These are phyloP conservation scores for Cladophialophora immunda DNA, from an alignment of 2,329 filamentous ascomycete species.

Conservation along the genomic window DNA sequence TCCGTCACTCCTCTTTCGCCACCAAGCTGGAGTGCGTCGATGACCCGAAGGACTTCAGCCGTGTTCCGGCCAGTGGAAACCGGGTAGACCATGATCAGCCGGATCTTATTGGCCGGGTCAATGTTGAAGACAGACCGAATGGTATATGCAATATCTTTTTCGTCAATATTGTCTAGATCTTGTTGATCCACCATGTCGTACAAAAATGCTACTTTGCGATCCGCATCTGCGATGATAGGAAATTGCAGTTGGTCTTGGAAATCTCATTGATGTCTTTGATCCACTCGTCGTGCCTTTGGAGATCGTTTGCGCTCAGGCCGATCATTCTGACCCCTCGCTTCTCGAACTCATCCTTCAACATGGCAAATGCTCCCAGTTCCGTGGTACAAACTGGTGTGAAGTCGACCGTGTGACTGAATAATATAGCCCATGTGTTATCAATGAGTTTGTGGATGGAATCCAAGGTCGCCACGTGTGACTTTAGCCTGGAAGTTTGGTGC, in stretches of 20 bases:
- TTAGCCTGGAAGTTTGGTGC: constrained; percentile 75
- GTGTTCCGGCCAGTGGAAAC: constrained; percentile 88
- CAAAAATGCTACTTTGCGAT: constrained; percentile 76
- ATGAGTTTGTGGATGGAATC: constrained; percentile 79
- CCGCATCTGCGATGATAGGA: constrained; percentile 83
- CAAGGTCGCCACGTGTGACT: constrained; percentile 70
- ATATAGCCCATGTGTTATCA: constrained; percentile 72
- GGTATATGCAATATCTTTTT: constrained; percentile 87
- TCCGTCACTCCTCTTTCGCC: constrained; percentile 90
- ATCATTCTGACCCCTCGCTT: constrained; percentile 91
- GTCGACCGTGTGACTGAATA: constrained; percentile 78
- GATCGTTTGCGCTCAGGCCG: constrained; percentile 84
- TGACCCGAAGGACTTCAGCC: constrained; percentile 77
- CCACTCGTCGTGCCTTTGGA: constrained; percentile 85
- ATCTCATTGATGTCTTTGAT: constrained; percentile 89
- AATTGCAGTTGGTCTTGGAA: constrained; percentile 73
- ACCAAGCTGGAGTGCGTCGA: constrained; percentile 81
- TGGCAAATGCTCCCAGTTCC: constrained; percentile 91
- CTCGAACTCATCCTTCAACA: constrained; percentile 85
- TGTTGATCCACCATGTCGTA: constrained; percentile 89
- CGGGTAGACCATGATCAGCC: constrained; percentile 90
- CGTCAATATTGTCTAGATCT: constrained; percentile 81
- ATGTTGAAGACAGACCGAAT: constrained; percentile 96
- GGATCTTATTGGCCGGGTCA: constrained; percentile 92
- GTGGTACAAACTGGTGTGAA: constrained; percentile 97